Conservation (phyloP, 306 rosid genomes). For the Canavalia gladiata region DNA sequence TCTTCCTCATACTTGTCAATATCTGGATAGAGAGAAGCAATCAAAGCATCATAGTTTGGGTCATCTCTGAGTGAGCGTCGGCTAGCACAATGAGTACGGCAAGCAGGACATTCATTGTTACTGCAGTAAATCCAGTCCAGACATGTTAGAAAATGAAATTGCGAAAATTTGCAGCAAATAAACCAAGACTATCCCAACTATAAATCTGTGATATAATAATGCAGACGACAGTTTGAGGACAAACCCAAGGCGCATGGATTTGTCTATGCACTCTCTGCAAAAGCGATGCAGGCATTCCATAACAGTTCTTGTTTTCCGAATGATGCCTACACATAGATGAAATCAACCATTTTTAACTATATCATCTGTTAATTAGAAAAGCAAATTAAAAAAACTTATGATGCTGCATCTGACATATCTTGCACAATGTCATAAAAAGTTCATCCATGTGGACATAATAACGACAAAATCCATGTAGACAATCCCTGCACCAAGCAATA, state of each 20-base stretch:
- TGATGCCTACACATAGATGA: constrained; percentile 69
- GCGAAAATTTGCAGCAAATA: neutral
- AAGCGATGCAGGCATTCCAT: constrained; percentile 95
- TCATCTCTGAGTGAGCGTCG: constrained; percentile 89
- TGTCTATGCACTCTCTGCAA: constrained; percentile 92
- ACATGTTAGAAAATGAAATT: constrained; percentile 6
- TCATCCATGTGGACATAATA: neutral
- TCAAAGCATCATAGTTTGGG: constrained; percentile 79
- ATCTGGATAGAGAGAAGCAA: constrained; percentile 81
- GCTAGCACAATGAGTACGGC: constrained; percentile 93
- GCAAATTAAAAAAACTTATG: constrained; percentile 3
- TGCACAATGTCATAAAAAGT: neutral
- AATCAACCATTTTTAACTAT: constrained; percentile 2
- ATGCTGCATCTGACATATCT: constrained; percentile 13
- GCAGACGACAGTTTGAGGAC: constrained; percentile 29
- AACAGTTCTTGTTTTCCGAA: constrained; percentile 82
- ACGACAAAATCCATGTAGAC: neutral
- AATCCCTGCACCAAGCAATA: too few relatives aligned
- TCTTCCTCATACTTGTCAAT: constrained; percentile 82
- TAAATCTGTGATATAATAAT: neutral
- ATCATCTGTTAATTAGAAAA: constrained; percentile 8
- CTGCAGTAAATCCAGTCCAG: constrained; percentile 52
- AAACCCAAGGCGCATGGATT: constrained; percentile 88
- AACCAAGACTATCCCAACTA: constrained; percentile 25
- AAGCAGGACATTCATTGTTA: constrained; percentile 90